phyloP scores from a whole-genome alignment of 2,329 filamentous ascomycete species.

The Herpotrichia juniperi region DNA sequence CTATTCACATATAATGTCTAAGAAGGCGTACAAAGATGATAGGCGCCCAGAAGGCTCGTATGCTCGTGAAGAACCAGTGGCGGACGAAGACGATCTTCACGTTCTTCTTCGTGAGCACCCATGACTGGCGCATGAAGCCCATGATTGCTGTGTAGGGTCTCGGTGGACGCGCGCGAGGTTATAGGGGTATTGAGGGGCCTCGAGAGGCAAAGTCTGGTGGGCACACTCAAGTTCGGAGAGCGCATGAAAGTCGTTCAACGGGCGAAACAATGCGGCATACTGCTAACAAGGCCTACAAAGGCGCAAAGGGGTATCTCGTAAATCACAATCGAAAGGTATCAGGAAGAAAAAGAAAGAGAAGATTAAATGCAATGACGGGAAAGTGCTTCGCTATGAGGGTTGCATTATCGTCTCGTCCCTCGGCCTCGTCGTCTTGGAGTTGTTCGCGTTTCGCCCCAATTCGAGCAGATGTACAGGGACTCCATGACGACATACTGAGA shows the following conservation, averaged over 20 bases:
- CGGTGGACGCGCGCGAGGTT: background rate
- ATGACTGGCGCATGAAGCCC: conserved; percentile 57
- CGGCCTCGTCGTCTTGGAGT: background rate
- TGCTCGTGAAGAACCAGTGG: conserved; percentile 59
- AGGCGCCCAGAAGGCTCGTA: conserved; percentile 63
- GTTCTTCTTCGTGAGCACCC: conserved; percentile 64
- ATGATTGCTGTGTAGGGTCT: conserved; percentile 11
- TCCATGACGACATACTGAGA: background rate
- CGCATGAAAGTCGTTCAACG: background rate
- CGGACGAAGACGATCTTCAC: conserved; percentile 60
- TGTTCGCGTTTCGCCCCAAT: background rate
- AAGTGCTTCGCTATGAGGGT: background rate
- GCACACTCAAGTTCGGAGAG: background rate
- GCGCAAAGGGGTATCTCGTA: background rate
- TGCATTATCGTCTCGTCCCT: background rate
- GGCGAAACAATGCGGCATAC: conserved; percentile 3
- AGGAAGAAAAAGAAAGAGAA: background rate
- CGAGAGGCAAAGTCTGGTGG: background rate
- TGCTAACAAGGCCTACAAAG: background rate
- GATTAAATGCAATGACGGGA: background rate
- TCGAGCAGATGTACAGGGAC: background rate
- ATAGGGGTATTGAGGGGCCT: background rate
- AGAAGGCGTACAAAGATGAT: conserved; percentile 54
- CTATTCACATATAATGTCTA: background rate
- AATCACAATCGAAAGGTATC: background rate